phyloP scores from a whole-genome alignment of 192 early-diverging fungal genomes.

The Umbelopsis ramanniana region DNA sequence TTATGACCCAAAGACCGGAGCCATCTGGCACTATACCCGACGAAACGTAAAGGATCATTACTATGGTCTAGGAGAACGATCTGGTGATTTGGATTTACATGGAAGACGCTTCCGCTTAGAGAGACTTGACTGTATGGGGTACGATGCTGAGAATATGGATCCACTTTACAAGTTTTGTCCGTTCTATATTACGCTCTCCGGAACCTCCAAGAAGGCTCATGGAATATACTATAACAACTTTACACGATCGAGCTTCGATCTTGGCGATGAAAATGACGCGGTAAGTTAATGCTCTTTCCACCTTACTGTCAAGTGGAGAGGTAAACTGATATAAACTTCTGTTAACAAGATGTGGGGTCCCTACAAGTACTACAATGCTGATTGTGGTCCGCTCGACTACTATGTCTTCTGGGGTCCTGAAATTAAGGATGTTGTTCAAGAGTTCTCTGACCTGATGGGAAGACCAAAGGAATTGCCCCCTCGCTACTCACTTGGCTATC shows the following conservation, averaged over 20 bases:
- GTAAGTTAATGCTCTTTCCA: constrained; percentile 15
- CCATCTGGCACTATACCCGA: constrained; percentile 48
- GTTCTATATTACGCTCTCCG: constrained; percentile 50
- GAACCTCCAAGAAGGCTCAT: constrained; percentile 37
- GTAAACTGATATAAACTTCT: neutral
- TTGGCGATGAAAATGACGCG: constrained; percentile 47
- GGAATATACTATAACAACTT: constrained; percentile 63
- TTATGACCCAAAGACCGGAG: constrained; percentile 32
- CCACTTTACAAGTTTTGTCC: constrained; percentile 66
- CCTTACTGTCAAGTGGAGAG: too few species aligned
- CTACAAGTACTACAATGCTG: constrained; percentile 48
- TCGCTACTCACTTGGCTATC: constrained; percentile 58
- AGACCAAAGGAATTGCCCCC: constrained; percentile 50
- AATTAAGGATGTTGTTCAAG: constrained; percentile 43
- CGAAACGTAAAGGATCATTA: constrained; percentile 35
- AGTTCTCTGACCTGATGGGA: constrained; percentile 47
- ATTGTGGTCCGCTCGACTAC: constrained; percentile 48
- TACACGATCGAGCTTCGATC: constrained; percentile 50
- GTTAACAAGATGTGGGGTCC: constrained; percentile 51
- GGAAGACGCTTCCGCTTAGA: constrained; percentile 53
- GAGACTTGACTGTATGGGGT: constrained; percentile 60
- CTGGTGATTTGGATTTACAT: constrained; percentile 47
- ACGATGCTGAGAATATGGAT: constrained; percentile 55
- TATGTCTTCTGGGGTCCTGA: constrained; percentile 47
- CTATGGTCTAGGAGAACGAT: constrained; percentile 60